Base-by-base conservation (phyloP, 805 yeast species). In the Pichia phayaonensis region DNA sequence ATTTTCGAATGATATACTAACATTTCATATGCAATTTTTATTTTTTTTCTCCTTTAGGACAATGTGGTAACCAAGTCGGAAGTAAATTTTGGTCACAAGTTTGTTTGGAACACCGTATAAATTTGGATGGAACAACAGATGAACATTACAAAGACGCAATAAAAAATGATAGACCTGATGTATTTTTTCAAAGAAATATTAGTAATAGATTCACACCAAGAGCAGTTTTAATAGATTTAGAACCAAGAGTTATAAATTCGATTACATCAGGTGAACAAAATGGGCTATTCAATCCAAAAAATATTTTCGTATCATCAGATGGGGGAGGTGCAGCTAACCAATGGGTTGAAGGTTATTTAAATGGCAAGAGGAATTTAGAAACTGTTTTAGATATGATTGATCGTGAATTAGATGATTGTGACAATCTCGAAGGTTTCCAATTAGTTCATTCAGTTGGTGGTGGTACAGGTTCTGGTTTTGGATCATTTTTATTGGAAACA, bases 391-490 rank as follows among this genome's bases (percentile, higher is more conserved):
- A 89, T 59, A 80, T 90, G 76, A 75, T 94, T 24, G 97, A 90
- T 61, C 76, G 94, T 49, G 97, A 94, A 60, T 75, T 90, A 40
- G 99, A 94, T 61, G 83, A 86, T 31, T 84, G 96, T 57, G 98
- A 95, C 55, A 84, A 84, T 50, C 70, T 90, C 48, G 94, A 90
- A 56, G 95, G 95, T 6, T 94, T 94, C 65, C 96, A 90, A 71
- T 69, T 94, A 56, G 66, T 90, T 47, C 99, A 94, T 67, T 86
- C 97, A 4, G 95, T 94, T 5, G 98, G 97, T 0, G 99, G 99
- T 38, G 99, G 99, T 40, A 94, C 99, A 0, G 99, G 99, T 0
- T 86, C 97, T 0, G 99, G 99, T 3, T 79, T 90, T 38, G 99
- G 99, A 0, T 54, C 57, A 5, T 40, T 26, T 16, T 58, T 94